phyloP scores from a whole-genome alignment of 176 grass and related monocot species.

The Oryza rufipogon region DNA sequence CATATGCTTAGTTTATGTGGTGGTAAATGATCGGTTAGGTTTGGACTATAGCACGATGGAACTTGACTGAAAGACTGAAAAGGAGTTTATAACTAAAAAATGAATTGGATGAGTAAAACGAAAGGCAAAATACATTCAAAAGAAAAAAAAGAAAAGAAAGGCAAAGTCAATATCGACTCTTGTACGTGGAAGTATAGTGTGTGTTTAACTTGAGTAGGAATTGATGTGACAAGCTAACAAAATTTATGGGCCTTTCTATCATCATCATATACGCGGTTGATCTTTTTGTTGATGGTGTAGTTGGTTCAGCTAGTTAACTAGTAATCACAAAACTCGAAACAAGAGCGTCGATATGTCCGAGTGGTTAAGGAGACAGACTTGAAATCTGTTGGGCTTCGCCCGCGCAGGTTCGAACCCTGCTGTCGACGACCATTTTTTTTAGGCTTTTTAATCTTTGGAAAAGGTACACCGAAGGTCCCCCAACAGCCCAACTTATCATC shows the following conservation, averaged over 20 bases:
- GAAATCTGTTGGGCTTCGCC: slow-evolving; percentile 98
- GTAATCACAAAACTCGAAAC: rapidly evolving
- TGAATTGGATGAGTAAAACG: not conserved
- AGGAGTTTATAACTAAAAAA: not conserved
- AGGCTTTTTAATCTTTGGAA: too few relatives aligned
- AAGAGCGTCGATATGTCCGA: slow-evolving; percentile 74
- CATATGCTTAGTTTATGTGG: not conserved
- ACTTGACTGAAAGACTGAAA: not conserved
- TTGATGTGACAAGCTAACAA: not conserved
- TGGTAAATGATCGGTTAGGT: not conserved
- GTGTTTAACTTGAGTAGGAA: not conserved
- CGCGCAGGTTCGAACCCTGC: slow-evolving; percentile 92
- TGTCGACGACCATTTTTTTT: slow-evolving; percentile 51
- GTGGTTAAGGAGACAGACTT: slow-evolving; percentile 99
- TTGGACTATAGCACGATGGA: not conserved
- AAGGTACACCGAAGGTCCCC: too few relatives aligned
- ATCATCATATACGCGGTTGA: not conserved
- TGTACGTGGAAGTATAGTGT: not conserved
- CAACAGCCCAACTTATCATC: too few relatives aligned
- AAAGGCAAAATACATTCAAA: not conserved
- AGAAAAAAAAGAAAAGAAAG: not conserved
- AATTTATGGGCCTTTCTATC: not conserved
- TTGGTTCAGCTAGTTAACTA: too few relatives aligned
- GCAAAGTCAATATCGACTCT: not conserved
- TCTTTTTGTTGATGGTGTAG: too few relatives aligned